Evolutionary conservation across 148 eudicot species (phyloP), one percentile per base, ranked within the genome.

Genomic region (Cornus kousa): DNA sequence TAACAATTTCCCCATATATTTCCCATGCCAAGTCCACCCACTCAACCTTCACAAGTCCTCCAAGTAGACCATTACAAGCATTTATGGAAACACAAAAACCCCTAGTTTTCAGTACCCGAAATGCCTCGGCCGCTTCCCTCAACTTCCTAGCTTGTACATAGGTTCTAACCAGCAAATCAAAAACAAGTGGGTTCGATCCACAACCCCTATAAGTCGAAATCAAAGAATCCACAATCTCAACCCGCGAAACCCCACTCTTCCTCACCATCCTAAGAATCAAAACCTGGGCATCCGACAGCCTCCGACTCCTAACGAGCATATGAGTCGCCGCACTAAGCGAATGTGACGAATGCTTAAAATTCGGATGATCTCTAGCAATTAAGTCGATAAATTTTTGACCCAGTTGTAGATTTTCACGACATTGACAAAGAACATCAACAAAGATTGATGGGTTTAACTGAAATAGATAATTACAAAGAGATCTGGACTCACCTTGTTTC

Each of bases 101-200:
- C 79, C 86, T 80, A 74, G 72, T 73, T 57, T 73, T 78, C 79
- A 92, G 64, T 70, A 84, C 24, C 60, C 82, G 77, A 67, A 90
- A 91, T 55, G 88, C 95, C 85, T 94, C 95, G 8, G 83, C 84
- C 2, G 82, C 95, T 74, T 94, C 97, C 78, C 97, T 86, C 59
- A 91, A 80, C 88, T 91, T 90, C 88, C 88, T 89, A 75, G 95
- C 94, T 82, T 94, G 98, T 75, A 94, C 98, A 80, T 87, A 92
- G 80, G 90, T 94, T 88, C 91, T 90, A 86, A 90, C 77, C 74
- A 92, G 86, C 89, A 92, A 87, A 88, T 91, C 98, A 77, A 89
- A 91, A 50, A 89, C 93, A 67, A 86, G 78, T 8, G 33, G 80
- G 83, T 83, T 83, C 70, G 88, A 88, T 46, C 88, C 88, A 75